Base-by-base conservation (phyloP, 148 eudicot genomes). In the Diospyros lotus region DNA sequence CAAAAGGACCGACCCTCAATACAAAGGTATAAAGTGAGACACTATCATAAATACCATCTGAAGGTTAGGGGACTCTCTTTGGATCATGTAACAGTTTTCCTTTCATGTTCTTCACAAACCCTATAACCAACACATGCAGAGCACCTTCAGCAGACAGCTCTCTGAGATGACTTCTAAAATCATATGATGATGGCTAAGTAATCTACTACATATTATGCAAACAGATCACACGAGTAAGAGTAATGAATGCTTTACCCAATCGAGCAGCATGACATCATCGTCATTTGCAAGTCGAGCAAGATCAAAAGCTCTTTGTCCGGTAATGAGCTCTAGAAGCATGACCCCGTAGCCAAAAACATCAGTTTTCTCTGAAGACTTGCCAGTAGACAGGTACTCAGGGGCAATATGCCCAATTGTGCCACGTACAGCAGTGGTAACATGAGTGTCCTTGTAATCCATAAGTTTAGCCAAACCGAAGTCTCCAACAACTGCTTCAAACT, bases 371-470 rank as follows among this genome's bases (percentile, higher is more conserved):
- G 89, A 86, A 63, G 88, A 89, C 68, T 80, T 86, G 8, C 92
- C 89, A 4, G 86, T 77, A 67, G 88, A 84, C 12, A 89, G 76
- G 77, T 89, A 89, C 73, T 89, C 92, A 0, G 90, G 92, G 38
- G 92, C 92, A 62, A 89, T 86, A 68, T 89, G 92, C 38, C 92
- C 92, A 28, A 89, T 83, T 6, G 90, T 89, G 50, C 92, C 92
- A 43, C 83, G 81, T 61, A 89, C 90, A 48, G 84, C 86, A 28
- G 92, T 89, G 28, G 89, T 86, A 50, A 89, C 88, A 78, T 89
- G 92, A 58, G 92, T 86, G 71, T 83, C 89, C 77, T 81, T 89
- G 79, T 75, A 86, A 77, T 84, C 87, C 89, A 86, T 86, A 60
- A 86, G 87, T 68, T 81, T 89, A 60, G 92, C 92, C 70, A 89